Evolutionary conservation across 2,329 filamentous ascomycete species (phyloP).

Genomic region (Podosphaera xanthii): DNA sequence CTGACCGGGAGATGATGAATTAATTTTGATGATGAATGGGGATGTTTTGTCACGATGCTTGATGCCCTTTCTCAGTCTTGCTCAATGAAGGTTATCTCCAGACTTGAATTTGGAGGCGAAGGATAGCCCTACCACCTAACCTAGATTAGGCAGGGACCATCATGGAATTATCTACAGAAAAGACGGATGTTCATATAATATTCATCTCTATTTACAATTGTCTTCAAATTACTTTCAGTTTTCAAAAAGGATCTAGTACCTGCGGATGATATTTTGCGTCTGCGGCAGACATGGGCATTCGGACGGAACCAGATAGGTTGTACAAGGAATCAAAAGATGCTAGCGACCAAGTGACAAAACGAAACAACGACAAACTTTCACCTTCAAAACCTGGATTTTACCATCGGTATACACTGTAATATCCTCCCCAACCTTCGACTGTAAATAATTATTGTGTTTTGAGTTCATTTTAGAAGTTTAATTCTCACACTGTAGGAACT

Average conservation of each 20-base stretch:
- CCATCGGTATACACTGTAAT: no score
- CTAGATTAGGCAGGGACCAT: slow-evolving; percentile 1
- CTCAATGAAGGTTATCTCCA: background rate
- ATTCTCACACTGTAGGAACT: no score
- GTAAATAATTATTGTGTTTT: no score
- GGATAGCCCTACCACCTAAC: background rate
- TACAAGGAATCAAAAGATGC: background rate
- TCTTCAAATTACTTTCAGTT: background rate
- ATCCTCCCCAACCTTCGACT: no score
- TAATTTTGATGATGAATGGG: background rate
- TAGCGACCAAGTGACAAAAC: background rate
- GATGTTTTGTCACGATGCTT: background rate
- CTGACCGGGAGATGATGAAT: background rate
- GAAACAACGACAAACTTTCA: background rate
- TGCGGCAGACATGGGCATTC: background rate
- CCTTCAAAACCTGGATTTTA: no score
- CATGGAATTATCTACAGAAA: background rate
- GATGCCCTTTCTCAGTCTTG: background rate
- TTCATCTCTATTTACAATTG: background rate
- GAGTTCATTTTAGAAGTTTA: no score
- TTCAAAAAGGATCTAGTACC: background rate
- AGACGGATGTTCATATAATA: background rate
- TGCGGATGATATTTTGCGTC: background rate
- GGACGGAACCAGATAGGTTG: background rate
- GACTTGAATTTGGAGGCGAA: slow-evolving; percentile 1